phyloP scores from a whole-genome alignment of 768 basidiomycete genomes.

The Tricholomella constricta region DNA sequence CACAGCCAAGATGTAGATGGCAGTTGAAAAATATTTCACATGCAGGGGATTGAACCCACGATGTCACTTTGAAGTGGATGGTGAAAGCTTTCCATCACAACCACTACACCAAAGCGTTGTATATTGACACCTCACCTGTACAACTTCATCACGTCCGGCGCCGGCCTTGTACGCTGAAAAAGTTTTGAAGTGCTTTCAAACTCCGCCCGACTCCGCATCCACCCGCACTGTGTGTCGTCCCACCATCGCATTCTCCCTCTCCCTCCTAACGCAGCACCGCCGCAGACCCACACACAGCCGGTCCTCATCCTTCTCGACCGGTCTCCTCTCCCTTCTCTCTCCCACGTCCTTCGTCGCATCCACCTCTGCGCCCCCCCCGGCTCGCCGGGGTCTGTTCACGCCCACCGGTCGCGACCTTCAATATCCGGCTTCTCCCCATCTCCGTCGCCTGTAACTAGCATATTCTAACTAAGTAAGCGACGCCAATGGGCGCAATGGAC shows the following conservation, averaged over 20 bases:
- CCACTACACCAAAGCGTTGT: no score
- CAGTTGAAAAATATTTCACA: no score
- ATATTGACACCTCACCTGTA: no score
- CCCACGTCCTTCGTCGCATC: slow-evolving; percentile 33
- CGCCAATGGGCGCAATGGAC: slow-evolving; percentile 24
- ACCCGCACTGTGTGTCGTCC: no score
- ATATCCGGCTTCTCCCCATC: slow-evolving; percentile 10
- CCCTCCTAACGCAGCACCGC: slow-evolving; percentile 20
- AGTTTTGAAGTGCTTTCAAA: no score
- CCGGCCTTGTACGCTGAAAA: no score
- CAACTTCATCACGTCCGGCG: no score
- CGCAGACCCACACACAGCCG: slow-evolving; percentile 45
- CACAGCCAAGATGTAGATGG: no score
- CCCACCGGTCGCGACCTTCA: slow-evolving; percentile 5
- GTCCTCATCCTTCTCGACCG: slow-evolving; percentile 52
- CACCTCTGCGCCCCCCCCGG: slow-evolving; percentile 13
- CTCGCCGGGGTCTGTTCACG: slow-evolving; percentile 7
- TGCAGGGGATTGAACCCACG: no score
- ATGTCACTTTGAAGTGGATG: no score
- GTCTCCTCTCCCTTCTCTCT: slow-evolving; percentile 52
- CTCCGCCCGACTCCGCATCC: no score
- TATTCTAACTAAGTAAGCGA: slow-evolving; percentile 24
- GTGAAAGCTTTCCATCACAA: no score
- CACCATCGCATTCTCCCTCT: slow-evolving; percentile 24
- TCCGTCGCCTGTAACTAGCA: slow-evolving; percentile 15